A percentile compares a stretch with the other conserved stretches of the same genome.
Conservation (phyloP, 2,329 filamentous ascomycete species). For the Trichoderma lentiforme region DNA sequence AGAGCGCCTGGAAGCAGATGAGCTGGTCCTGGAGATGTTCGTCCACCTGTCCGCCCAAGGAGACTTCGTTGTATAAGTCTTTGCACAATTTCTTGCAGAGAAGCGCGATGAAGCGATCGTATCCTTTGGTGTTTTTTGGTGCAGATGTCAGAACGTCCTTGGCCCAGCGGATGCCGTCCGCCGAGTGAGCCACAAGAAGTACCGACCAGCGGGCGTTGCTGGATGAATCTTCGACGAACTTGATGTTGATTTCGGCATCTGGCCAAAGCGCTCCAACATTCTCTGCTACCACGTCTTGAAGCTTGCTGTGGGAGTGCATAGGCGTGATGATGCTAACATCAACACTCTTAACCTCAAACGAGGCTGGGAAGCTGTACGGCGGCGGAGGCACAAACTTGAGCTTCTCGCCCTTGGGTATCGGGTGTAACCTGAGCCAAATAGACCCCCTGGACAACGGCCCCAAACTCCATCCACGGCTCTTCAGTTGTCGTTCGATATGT, state of each 20-base stretch:
- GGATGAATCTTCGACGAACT: constrained; percentile 48
- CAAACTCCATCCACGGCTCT: constrained; percentile 49
- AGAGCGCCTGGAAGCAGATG: constrained; percentile 57
- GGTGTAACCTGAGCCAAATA: constrained; percentile 42
- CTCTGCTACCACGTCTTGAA: constrained; percentile 40
- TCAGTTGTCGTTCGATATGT: constrained; percentile 42
- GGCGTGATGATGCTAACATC: constrained; percentile 53
- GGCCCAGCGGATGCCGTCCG: constrained; percentile 44
- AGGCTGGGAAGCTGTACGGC: constrained; percentile 24
- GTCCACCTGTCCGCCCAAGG: constrained; percentile 48
- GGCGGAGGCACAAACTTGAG: constrained; percentile 36
- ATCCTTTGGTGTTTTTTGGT: constrained; percentile 39
- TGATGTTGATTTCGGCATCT: constrained; percentile 42
- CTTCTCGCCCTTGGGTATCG: constrained; percentile 32
- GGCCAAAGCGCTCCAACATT: constrained; percentile 44
- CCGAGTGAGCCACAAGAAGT: constrained; percentile 54
- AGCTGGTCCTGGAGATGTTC: constrained; percentile 60
- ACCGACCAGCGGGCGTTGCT: constrained; percentile 52
- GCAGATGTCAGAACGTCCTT: constrained; percentile 42
- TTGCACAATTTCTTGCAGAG: constrained; percentile 45
- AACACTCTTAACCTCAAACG: constrained; percentile 41
- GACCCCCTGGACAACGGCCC: constrained; percentile 42
- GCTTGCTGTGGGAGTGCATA: constrained; percentile 36
- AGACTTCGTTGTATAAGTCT: constrained; percentile 45
- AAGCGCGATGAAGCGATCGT: constrained; percentile 33